A percentile compares a stretch with the other conserved stretches of the same genome.
Conservation (phyloP, 2,329 filamentous ascomycete genomes). For the Tothia fuscella region DNA sequence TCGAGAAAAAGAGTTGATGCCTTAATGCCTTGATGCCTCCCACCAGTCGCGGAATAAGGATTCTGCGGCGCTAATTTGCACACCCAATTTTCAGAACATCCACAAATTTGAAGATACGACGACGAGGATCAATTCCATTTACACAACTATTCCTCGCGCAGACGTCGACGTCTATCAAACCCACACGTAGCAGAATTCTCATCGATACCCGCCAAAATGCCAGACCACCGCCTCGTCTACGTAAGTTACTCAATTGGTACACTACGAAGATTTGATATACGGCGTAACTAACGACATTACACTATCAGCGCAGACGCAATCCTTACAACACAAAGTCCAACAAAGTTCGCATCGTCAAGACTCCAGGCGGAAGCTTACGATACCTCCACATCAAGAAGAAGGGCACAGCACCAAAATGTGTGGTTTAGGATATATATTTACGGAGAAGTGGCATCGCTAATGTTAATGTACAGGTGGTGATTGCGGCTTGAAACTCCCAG, state of each 20-base stretch:
- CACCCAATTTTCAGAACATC: too few relatives aligned
- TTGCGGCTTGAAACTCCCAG: slow-evolving; percentile 93
- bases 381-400: slow-evolving; percentile 99
- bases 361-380: slow-evolving; percentile 88
- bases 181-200: background rate
- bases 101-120: too few relatives aligned
- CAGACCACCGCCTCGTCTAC: slow-evolving; percentile 10
- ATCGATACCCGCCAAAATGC: slow-evolving; percentile 8
- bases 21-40: too few relatives aligned
- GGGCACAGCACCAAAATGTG: slow-evolving; percentile 90
- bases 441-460: slow-evolving; percentile 2
- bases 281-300: slow-evolving; percentile 32
- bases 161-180: too few relatives aligned
- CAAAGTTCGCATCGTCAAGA: slow-evolving; percentile 92
- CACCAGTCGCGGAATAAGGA: too few relatives aligned
- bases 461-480: slow-evolving; percentile 49
- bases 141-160: too few relatives aligned
- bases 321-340: slow-evolving; percentile 95
- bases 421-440: background rate
- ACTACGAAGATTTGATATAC: too few relatives aligned
- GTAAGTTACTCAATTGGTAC: slow-evolving; percentile 2
- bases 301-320: slow-evolving; percentile 8
- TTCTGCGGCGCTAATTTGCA: too few relatives aligned
- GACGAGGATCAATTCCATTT: too few relatives aligned
- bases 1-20: too few relatives aligned